phyloP scores from a whole-genome alignment of 2,329 filamentous ascomycete species.

The Cordyceps farinosa region DNA sequence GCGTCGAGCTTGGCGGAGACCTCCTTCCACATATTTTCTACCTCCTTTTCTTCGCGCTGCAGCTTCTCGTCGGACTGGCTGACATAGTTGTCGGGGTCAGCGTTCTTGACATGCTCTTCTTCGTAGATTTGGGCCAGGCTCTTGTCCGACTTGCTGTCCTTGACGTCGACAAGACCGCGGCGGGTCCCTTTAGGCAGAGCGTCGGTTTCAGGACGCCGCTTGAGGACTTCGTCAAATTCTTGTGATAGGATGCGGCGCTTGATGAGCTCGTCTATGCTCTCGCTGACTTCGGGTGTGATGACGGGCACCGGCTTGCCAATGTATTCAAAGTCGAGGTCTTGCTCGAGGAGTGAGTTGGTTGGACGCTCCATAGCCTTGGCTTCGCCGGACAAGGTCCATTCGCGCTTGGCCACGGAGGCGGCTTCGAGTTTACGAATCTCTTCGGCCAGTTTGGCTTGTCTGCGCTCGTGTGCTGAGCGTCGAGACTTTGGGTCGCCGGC shows the following conservation, averaged over 20 bases:
- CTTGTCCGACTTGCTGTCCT: slow-evolving; percentile 83
- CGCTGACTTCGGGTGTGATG: slow-evolving; percentile 85
- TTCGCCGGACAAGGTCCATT: slow-evolving; percentile 89
- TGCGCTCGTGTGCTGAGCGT: slow-evolving; percentile 78
- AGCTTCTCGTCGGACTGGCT: slow-evolving; percentile 80
- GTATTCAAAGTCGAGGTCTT: slow-evolving; percentile 94
- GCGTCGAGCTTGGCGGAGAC: slow-evolving; percentile 78
- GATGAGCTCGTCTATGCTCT: slow-evolving; percentile 89
- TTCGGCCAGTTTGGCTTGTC: slow-evolving; percentile 78
- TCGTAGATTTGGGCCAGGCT: slow-evolving; percentile 92
- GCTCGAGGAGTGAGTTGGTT: slow-evolving; percentile 85
- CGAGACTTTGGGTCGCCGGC: slow-evolving; percentile 68
- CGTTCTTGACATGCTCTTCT: slow-evolving; percentile 77
- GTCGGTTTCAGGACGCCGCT: slow-evolving; percentile 72
- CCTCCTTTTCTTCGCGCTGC: slow-evolving; percentile 76
- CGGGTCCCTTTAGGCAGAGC: slow-evolving; percentile 58
- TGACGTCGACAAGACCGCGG: slow-evolving; percentile 73
- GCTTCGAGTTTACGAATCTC: slow-evolving; percentile 91
- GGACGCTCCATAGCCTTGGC: slow-evolving; percentile 78
- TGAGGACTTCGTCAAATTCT: slow-evolving; percentile 88
- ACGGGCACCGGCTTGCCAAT: slow-evolving; percentile 92
- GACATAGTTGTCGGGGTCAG: slow-evolving; percentile 74
- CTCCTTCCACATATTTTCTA: slow-evolving; percentile 78
- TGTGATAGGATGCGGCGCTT: slow-evolving; percentile 86
- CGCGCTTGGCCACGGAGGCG: slow-evolving; percentile 80